Evolutionary conservation across 2,329 filamentous ascomycete genomes (phyloP).

Genomic region (Exophiala sp.): DNA sequence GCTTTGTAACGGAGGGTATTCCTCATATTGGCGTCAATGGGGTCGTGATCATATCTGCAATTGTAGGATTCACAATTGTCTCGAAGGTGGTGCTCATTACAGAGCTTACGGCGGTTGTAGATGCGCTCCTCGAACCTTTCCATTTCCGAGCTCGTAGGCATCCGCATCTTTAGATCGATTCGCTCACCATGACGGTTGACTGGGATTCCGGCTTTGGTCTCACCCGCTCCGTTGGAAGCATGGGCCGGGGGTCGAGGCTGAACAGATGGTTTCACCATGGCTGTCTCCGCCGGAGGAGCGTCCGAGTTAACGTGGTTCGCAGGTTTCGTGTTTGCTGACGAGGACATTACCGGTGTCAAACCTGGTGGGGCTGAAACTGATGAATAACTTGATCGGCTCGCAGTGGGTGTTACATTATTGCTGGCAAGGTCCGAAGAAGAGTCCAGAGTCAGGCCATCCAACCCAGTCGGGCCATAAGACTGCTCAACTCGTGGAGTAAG

Average conservation of each 20-base stretch:
- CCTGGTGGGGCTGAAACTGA: conserved; percentile 7
- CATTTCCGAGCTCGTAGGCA: conserved; percentile 36
- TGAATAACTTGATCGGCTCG: conserved; percentile 11
- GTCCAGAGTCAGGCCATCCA: background rate
- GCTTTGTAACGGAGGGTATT: conserved; percentile 44
- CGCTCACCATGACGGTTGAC: conserved; percentile 46
- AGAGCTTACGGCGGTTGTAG: conserved; percentile 39
- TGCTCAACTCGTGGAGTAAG: conserved; percentile 1
- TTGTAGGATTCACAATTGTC: conserved; percentile 25
- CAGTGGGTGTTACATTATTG: conserved; percentile 6
- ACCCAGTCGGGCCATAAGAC: background rate
- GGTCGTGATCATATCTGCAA: conserved; percentile 45
- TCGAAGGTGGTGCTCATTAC: conserved; percentile 46
- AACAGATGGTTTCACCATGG: conserved; percentile 31
- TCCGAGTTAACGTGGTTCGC: conserved; percentile 2
- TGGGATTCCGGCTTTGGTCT: conserved; percentile 34
- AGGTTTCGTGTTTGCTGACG: conserved; percentile 7
- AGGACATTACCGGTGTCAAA: conserved; percentile 9
- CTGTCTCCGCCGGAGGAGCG: conserved; percentile 11
- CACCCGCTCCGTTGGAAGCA: background rate
- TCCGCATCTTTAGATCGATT: conserved; percentile 41
- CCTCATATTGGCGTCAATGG: conserved; percentile 37
- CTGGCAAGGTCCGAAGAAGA: conserved; percentile 1
- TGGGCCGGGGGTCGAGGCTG: background rate
- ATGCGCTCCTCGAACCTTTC: conserved; percentile 38